phyloP scores from a whole-genome alignment of 176 grass and related monocot species.

The Triticum monococcum region DNA sequence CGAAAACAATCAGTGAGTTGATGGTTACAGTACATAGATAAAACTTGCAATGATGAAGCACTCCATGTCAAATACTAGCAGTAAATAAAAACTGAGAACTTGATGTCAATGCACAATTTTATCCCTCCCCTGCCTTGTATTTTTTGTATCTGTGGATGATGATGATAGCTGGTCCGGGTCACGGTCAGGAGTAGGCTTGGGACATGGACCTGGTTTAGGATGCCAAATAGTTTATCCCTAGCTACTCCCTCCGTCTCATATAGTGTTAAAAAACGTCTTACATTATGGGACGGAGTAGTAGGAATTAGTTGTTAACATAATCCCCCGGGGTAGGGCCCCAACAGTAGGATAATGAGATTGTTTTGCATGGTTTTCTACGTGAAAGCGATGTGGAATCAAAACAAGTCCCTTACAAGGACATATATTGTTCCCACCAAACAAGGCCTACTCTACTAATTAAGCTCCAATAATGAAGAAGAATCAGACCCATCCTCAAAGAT shows the following conservation, averaged over 20 bases:
- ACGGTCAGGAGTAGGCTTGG: conserved; percentile 29
- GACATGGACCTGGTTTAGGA: conserved; percentile 47
- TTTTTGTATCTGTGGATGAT: neutral
- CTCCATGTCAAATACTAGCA: conserved; percentile 6
- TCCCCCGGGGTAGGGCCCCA: neutral
- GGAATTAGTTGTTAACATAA: conserved; percentile 24
- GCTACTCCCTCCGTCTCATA: neutral
- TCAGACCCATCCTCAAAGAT: conserved; percentile 7
- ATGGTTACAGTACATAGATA: neutral
- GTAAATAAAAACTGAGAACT: neutral
- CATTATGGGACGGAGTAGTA: neutral
- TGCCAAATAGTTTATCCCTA: conserved; percentile 37
- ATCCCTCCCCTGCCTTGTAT: neutral
- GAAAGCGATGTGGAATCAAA: conserved; percentile 52
- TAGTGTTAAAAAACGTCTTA: too few relatives aligned
- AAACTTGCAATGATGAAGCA: conserved; percentile 24
- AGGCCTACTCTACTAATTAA: neutral
- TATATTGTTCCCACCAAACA: conserved; percentile 26
- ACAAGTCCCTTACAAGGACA: conserved; percentile 27
- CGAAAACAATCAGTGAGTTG: neutral
- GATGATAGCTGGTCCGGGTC: conserved; percentile 40
- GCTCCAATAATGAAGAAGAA: neutral
- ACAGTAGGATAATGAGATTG: conserved; percentile 33
- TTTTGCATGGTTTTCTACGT: conserved; percentile 33
- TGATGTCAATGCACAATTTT: too few relatives aligned